These are phyloP conservation scores for Ophiostoma ips DNA, from an alignment of 2,329 filamentous ascomycete genomes.

Conservation along the genomic window DNA sequence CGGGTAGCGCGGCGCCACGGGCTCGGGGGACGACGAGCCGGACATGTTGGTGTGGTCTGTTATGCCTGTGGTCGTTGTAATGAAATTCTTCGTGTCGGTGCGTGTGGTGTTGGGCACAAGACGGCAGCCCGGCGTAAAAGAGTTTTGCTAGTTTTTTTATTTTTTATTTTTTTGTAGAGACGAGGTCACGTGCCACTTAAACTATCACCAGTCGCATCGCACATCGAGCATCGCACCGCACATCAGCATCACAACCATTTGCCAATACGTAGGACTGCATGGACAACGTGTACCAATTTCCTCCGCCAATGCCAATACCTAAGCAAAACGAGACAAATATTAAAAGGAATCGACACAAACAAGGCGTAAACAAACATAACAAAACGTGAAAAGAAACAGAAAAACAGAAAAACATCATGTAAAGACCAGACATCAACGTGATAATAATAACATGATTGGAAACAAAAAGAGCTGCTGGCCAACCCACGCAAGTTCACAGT, in stretches of 20 bases:
- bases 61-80: background rate
- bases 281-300: no score
- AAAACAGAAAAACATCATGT: background rate
- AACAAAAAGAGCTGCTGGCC: background rate
- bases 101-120: no score
- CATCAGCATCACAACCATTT: no score
- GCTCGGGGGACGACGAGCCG: conserved; percentile 2
- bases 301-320: no score
- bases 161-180: background rate
- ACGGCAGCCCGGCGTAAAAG: no score
- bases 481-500: background rate
- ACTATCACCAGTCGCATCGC: no score
- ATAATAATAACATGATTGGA: background rate
- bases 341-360: no score
- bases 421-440: background rate
- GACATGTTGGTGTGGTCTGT: conserved; percentile 5
- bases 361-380: no score
- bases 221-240: no score
- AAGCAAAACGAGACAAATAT: background rate
- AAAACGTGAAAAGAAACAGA: no score
- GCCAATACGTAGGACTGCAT: no score
- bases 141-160: conserved; percentile 4
- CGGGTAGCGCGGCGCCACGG: background rate
- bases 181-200: background rate
- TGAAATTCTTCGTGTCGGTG: no score